Conservation (phyloP, 345 rosid genomes). For the Boechera stricta region DNA sequence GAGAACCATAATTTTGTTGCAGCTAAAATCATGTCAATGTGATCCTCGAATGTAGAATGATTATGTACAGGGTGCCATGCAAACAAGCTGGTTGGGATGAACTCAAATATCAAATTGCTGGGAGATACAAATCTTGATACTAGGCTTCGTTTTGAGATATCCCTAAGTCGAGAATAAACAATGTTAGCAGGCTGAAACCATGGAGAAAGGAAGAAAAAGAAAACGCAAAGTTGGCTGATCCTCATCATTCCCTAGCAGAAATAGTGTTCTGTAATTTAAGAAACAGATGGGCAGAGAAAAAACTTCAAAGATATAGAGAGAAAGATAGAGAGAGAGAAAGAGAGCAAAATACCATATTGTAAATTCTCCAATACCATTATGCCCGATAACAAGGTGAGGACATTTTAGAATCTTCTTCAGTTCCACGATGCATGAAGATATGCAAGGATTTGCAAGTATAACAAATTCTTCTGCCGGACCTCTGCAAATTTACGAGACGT, state of each 20-base stretch:
- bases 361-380: constrained; percentile 79
- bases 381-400: constrained; percentile 71
- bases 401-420: constrained; percentile 72
- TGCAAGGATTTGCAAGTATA: constrained; percentile 51
- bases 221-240: constrained; percentile 24
- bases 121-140: constrained; percentile 68
- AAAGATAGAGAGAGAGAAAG: background rate
- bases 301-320: constrained; percentile 5
- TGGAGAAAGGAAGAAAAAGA: background rate
- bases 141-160: constrained; percentile 58
- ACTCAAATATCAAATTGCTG: constrained; percentile 53
- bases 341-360: constrained; percentile 69
- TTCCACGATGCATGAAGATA: constrained; percentile 64
- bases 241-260: constrained; percentile 12
- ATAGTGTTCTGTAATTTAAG: background rate
- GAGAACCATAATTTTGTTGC: constrained; percentile 57
- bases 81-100: constrained; percentile 65
- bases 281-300: constrained; percentile 1
- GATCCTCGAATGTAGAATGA: constrained; percentile 48
- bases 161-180: constrained; percentile 58
- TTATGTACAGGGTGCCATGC: constrained; percentile 55
- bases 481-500: constrained; percentile 53
- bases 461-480: constrained; percentile 58
- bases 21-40: constrained; percentile 52
- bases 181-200: constrained; percentile 21